Base-by-base conservation (phyloP, 345 rosid genomes). In the Citrus reticulata region DNA sequence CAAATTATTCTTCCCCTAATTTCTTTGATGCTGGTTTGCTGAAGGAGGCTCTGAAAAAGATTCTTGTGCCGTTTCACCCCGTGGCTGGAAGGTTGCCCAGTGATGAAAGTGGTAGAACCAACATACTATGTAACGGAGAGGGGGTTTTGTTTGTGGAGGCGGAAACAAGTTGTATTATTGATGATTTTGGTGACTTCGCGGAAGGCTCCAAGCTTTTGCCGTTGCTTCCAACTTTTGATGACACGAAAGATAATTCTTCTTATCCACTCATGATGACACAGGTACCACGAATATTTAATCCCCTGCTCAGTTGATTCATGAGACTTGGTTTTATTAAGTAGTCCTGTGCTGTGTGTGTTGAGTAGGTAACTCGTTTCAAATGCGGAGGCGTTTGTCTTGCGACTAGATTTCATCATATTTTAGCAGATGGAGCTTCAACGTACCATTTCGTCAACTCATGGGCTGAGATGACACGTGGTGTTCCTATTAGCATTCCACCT, bases 41-140 rank as follows among this genome's bases (percentile, higher is more conserved):
- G 6, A 82, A 78, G 68, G 76, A 85, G 5, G 80, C 86, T 76
- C 59, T 88, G 5, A 73, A 83, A 62, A 61, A 75, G 11, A 80
- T 74, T 74, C 83, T 88, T 0, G 87, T 84, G 34, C 74, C 83
- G 0, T 88, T 84, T n/a, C 81, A 22, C 68, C 89, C 87, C 1
- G 35, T 79, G 17, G 89, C 90, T 1, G 89, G 90, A 2, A 70
- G 88, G 16, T 51, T 88, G 6, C 77, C 37, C 4, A 34, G 22
- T 30, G 85, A 80, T 17, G 82, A 73, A 24, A 76, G 68, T 10
- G 84, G 82, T 0, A 80, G 89, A 25, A 25, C 82, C 42, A 61
- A 84, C 58, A 77, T 88, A 4, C 1, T 24, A 1, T 88, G 90
- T 39, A 84, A 87, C 17, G 81, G 72, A 0, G 57, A 81, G 13